Conservation (phyloP, 2,329 filamentous ascomycete species). For the Teratosphaeria destructans region DNA sequence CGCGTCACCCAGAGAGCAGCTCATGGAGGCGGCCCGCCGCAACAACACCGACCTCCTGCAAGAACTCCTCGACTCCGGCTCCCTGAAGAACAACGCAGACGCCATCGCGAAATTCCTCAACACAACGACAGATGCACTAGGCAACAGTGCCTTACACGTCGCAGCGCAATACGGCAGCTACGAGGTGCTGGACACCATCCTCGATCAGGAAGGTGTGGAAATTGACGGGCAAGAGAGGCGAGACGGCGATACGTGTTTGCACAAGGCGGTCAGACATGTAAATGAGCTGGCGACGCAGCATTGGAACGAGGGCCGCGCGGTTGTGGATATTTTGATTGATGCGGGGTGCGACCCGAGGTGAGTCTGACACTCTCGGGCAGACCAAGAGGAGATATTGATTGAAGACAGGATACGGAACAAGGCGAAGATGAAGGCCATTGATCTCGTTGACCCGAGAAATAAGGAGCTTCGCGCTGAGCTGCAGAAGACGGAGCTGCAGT, state of each 20-base stretch:
- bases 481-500: conserved; percentile 59
- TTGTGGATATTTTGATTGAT: conserved; percentile 74
- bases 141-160: conserved; percentile 81
- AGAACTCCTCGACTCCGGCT: conserved; percentile 52
- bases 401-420: conserved; percentile 51
- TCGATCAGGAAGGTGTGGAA: conserved; percentile 76
- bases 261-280: conserved; percentile 67
- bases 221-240: conserved; percentile 65
- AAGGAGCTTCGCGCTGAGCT: conserved; percentile 50
- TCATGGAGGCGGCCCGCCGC: conserved; percentile 85
- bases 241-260: conserved; percentile 69
- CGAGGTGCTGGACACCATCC: conserved; percentile 69
- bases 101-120: conserved; percentile 73
- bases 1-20: conserved; percentile 71
- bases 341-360: conserved; percentile 56
- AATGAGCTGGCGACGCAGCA: conserved; percentile 53
- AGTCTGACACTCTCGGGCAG: background rate
- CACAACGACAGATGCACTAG: conserved; percentile 71
- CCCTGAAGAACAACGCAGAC: conserved; percentile 40
- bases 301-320: conserved; percentile 52
- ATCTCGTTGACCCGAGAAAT: conserved; percentile 66
- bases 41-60: conserved; percentile 81
- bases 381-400: conserved; percentile 2
- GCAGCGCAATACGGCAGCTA: conserved; percentile 79
- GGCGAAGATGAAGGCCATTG: conserved; percentile 58